Evolutionary conservation across 2,329 filamentous ascomycete species (phyloP).

Genomic region (Colletotrichum sublineola): DNA sequence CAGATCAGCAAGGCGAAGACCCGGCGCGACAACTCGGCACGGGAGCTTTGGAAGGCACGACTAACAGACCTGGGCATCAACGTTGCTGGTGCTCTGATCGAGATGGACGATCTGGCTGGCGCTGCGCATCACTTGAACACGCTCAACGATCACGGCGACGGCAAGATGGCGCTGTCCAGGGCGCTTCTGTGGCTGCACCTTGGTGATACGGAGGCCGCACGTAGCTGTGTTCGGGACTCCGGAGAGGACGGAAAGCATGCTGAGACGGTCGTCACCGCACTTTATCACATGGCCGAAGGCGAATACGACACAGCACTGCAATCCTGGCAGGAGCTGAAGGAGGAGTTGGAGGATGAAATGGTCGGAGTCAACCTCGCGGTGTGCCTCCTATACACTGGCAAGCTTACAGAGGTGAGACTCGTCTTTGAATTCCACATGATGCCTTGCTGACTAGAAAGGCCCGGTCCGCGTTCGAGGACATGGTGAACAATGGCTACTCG

Average conservation of each 20-base stretch:
- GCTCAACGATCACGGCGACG: constrained; percentile 59
- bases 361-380: constrained; percentile 86
- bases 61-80: constrained; percentile 81
- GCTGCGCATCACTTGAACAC: constrained; percentile 80
- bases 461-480: constrained; percentile 72
- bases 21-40: constrained; percentile 65
- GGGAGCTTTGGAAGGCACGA: constrained; percentile 77
- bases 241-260: constrained; percentile 50
- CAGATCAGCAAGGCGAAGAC: constrained; percentile 64
- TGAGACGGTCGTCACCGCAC: constrained; percentile 70
- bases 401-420: constrained; percentile 74
- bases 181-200: constrained; percentile 82
- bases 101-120: constrained; percentile 89
- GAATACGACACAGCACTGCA: constrained; percentile 74
- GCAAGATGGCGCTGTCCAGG: constrained; percentile 61
- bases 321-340: constrained; percentile 69
- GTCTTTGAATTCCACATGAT: background rate
- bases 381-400: constrained; percentile 84
- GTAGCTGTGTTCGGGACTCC: constrained; percentile 60
- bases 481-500: constrained; percentile 72
- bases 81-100: constrained; percentile 76
- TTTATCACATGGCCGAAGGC: constrained; percentile 84
- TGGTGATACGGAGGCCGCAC: constrained; percentile 80
- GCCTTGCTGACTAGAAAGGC: constrained; percentile 63
- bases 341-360: constrained; percentile 71